Base-by-base conservation (phyloP, 805 yeast species). In the Teunomyces stri region DNA sequence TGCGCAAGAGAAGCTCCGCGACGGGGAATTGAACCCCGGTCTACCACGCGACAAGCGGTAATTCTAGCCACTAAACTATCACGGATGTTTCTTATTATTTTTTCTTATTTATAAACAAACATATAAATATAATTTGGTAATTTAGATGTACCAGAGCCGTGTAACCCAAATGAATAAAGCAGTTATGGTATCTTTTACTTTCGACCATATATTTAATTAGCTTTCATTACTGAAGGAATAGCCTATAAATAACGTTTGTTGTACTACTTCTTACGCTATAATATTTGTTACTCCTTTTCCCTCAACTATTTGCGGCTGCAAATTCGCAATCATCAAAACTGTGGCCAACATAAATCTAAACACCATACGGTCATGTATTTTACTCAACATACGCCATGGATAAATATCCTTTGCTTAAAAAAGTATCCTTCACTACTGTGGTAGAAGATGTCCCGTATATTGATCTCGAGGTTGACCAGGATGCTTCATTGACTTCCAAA, bases 1-100 rank as follows among this genome's bases (percentile, higher is more conserved):
- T 38, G 42, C 41, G 41, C 41, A n/a, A 37, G 5, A 21, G 10
- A 12, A 37, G 11, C 39, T 36, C 39, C 28, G 39, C 39, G 39
- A 36, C 40, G 40, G 40, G 40, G 40, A 37, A 21, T 37, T 37
- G 40, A 37, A 36, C 39, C 39, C 39, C 39, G 39, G 39, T 36
- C 39, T 36, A 36, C 39, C 39, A 36, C 39, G 28, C 39, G 39
- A 36, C 39, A 36, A 36, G 39, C 39, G 39, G 39, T 36, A 36
- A 21, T 36, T 36, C 39, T 36, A 36, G 39, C 39, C 39, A 36
- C 39, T 36, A 36, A 36, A 36, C 39, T 36, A 36, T 36, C 39
- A 36, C 39, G 39, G 39, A 36, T 36, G 39, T 36, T 21, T 21
- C 27, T 34, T 34, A 4, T 16, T 16, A 12, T 0, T 3, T 12